These are phyloP conservation scores for Eudorina sp. DNA, from an alignment of 139 green algal genomes.

Conservation along the genomic window DNA sequence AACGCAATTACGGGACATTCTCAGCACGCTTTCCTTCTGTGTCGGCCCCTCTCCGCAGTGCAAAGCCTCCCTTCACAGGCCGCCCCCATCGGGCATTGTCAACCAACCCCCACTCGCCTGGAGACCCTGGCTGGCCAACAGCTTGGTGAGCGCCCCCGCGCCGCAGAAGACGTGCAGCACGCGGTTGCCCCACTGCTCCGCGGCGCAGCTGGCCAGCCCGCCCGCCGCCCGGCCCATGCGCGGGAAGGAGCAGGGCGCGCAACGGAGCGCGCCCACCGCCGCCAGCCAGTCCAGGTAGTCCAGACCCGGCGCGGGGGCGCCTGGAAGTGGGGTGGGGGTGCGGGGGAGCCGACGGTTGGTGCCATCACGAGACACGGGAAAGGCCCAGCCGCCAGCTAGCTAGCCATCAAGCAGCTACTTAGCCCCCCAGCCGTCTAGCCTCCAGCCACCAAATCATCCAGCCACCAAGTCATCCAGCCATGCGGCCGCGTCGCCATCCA, in stretches of 20 bases:
- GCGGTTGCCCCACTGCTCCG: slow-evolving; percentile 29
- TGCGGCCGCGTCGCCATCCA: too few relatives aligned
- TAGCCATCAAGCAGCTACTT: too few relatives aligned
- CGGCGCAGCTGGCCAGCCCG: slow-evolving; percentile 51
- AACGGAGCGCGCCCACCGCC: slow-evolving; percentile 54
- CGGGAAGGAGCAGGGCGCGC: slow-evolving; percentile 64
- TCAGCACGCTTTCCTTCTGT: too few relatives aligned
- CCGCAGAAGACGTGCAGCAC: slow-evolving; percentile 79
- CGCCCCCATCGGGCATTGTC: too few relatives aligned
- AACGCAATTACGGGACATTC: too few relatives aligned
- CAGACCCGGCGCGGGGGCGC: slow-evolving; percentile 71
- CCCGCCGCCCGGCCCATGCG: slow-evolving; percentile 57
- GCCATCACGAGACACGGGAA: too few relatives aligned
- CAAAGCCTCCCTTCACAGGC: too few relatives aligned
- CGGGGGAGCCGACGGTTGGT: not conserved
- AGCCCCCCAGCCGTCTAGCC: too few relatives aligned
- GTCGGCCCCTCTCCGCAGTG: too few relatives aligned
- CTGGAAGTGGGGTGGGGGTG: slow-evolving; percentile 20
- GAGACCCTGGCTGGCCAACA: slow-evolving; percentile 78
- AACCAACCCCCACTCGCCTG: slow-evolving; percentile 37
- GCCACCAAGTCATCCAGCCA: too few relatives aligned
- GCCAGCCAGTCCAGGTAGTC: slow-evolving; percentile 77
- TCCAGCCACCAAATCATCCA: too few relatives aligned
- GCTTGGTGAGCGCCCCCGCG: slow-evolving; percentile 77
- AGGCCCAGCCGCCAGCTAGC: too few relatives aligned